Evolutionary conservation across 78 protist genomes (phyloP).

Genomic region (Reticulomyxa filosa): DNA sequence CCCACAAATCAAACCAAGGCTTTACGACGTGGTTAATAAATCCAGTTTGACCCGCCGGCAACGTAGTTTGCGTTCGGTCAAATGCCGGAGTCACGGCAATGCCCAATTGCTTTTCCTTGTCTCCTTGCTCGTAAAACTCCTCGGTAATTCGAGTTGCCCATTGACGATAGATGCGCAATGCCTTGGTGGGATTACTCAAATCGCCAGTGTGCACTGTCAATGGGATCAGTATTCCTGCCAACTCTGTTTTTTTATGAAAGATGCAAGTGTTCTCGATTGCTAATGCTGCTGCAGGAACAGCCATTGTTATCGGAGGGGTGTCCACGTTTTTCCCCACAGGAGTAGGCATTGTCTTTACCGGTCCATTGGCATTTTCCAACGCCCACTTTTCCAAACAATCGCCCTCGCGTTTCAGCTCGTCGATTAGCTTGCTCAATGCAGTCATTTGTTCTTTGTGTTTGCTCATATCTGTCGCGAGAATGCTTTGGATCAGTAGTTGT

Average conservation of each 20-base stretch:
- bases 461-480: not conserved
- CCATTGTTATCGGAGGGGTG: no score
- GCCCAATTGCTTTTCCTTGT: not conserved
- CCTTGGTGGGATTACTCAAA: not conserved
- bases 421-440: no score
- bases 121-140: conserved; percentile 22
- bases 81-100: not conserved
- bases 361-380: no score
- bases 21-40: not conserved
- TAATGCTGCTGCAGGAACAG: not conserved
- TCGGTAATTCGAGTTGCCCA: not conserved
- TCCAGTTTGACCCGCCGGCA: not conserved
- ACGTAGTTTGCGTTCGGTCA: not conserved
- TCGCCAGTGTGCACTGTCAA: not conserved
- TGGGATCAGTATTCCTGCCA: no score
- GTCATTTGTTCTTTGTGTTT: not conserved
- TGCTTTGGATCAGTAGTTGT: not conserved
- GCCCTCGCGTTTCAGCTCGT: no score
- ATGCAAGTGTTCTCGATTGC: not conserved
- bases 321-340: no score
- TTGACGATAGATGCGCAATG: no score
- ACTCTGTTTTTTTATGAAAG: conserved; percentile 5
- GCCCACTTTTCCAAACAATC: no score
- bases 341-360: no score
- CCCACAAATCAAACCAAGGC: not conserved